Conservation (phyloP, 805 yeast genomes). For the Maudiozyma bulderi region DNA sequence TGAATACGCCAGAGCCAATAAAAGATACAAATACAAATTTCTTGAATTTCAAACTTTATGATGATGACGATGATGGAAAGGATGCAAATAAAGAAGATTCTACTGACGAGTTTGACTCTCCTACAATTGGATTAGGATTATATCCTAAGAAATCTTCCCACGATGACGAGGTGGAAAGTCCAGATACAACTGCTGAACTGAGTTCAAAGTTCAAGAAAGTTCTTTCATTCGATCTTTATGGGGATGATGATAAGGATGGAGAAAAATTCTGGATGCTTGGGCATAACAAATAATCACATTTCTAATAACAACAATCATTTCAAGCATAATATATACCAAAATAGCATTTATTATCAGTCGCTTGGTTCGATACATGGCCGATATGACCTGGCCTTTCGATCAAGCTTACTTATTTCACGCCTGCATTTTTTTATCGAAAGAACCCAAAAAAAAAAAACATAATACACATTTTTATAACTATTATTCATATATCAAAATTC, state of each 20-base stretch:
- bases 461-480: not conserved
- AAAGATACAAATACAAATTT: not conserved
- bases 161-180: not conserved
- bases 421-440: not conserved
- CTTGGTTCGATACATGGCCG: not conserved
- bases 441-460: no score
- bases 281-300: constrained; percentile 10
- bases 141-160: not conserved
- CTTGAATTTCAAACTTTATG: constrained; percentile 2
- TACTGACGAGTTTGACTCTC: not conserved
- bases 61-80: constrained; percentile 4
- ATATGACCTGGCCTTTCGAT: not conserved
- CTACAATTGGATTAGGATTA: not conserved
- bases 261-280: constrained; percentile 26
- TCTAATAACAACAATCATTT: not conserved
- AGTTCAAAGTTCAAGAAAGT: constrained; percentile 20
- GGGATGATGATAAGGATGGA: constrained; percentile 18
- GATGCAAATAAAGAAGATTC: not conserved
- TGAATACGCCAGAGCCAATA: not conserved
- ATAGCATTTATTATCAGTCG: not conserved
- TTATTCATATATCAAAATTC: not conserved
- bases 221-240: constrained; percentile 24
- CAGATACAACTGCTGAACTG: constrained; percentile 1
- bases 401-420: no score
- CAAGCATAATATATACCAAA: not conserved